Conservation (phyloP, 768 basidiomycete species). For the Baorangia bicolor region DNA sequence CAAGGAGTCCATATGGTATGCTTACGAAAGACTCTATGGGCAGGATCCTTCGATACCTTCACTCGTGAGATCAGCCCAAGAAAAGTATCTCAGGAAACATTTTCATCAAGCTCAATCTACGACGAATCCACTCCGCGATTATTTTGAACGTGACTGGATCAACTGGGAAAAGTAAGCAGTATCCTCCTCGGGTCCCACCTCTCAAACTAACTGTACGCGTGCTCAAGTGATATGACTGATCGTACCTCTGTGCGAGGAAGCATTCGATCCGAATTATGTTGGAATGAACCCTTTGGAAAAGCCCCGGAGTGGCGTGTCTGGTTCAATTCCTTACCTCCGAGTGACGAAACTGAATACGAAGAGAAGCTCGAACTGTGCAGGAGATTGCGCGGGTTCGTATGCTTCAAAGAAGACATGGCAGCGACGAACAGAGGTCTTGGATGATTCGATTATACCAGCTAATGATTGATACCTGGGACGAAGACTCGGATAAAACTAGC, state of each 20-base stretch:
- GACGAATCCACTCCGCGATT: constrained; percentile 44
- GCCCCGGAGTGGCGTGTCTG: constrained; percentile 53
- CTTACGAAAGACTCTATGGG: constrained; percentile 51
- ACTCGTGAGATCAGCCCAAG: constrained; percentile 37
- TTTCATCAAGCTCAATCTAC: constrained; percentile 21
- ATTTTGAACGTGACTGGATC: constrained; percentile 65
- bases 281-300: constrained; percentile 51
- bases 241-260: constrained; percentile 60
- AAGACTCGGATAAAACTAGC: constrained; percentile 9
- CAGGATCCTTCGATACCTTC: constrained; percentile 41
- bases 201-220: constrained; percentile 4
- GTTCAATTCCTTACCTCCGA: constrained; percentile 36
- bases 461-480: constrained; percentile 20
- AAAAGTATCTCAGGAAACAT: constrained; percentile 25
- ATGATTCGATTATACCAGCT: constrained; percentile 12
- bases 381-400: constrained; percentile 54
- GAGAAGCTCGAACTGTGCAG: constrained; percentile 36
- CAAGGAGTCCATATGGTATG: constrained; percentile 68
- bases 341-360: constrained; percentile 15
- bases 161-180: constrained; percentile 66
- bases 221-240: constrained; percentile 69
- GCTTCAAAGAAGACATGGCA: constrained; percentile 37
- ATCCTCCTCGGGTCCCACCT: not conserved
- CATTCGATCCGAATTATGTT: constrained; percentile 46
- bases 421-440: constrained; percentile 5